Evolutionary conservation across 225 moss, liverwort and hornwort species (phyloP).

Genomic region (Anthoceros angustus): DNA sequence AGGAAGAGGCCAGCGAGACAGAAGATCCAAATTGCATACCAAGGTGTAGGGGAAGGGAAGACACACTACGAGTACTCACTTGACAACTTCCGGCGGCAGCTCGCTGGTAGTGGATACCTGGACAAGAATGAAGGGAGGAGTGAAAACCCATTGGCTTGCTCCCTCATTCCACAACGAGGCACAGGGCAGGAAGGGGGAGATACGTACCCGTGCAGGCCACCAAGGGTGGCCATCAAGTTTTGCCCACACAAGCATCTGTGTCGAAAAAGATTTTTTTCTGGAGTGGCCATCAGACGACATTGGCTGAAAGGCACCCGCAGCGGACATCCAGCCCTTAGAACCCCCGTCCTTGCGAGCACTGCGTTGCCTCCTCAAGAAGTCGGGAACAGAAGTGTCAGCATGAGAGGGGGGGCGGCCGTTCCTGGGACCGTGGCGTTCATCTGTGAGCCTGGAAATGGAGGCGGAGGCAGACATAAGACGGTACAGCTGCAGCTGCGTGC

Average conservation of each 20-base stretch:
- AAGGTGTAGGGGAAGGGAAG: background rate
- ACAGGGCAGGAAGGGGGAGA: background rate
- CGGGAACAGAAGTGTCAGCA: constrained; percentile 6
- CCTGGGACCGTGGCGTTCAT: background rate
- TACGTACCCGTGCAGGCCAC: constrained; percentile 90
- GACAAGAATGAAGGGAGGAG: background rate
- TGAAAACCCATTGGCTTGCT: background rate
- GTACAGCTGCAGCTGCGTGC: no score
- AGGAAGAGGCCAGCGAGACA: background rate
- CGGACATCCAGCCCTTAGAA: constrained; percentile 72
- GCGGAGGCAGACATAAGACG: no score
- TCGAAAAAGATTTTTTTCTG: constrained; percentile 45
- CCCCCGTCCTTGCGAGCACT: constrained; percentile 83
- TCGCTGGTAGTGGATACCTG: constrained; percentile 74
- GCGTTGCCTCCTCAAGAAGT: constrained; percentile 67
- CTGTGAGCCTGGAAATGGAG: no score
- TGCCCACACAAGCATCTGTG: constrained; percentile 76
- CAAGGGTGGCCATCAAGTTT: constrained; percentile 63
- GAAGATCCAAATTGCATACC: background rate
- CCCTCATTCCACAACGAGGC: background rate
- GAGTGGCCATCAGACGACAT: constrained; percentile 56
- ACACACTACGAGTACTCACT: constrained; percentile 31
- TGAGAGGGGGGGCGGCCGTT: constrained; percentile 1
- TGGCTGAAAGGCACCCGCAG: constrained; percentile 58
- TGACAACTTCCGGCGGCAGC: constrained; percentile 49